Base-by-base conservation (phyloP, 768 basidiomycete species). In the Macrolepiota albuminosa region DNA sequence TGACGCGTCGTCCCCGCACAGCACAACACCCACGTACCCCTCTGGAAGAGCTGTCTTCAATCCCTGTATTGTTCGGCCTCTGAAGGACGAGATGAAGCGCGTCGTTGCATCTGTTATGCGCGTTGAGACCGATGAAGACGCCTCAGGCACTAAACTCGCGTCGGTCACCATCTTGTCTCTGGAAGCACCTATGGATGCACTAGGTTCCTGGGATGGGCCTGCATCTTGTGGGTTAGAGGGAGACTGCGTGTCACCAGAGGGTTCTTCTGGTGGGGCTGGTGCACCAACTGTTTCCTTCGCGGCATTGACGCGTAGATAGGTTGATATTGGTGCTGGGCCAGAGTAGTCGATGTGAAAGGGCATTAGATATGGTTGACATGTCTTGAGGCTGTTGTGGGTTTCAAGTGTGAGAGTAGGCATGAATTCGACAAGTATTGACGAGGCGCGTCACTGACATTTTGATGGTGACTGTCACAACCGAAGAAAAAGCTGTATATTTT, bases 331-430 rank as follows among this genome's bases (percentile, higher is more conserved):
- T 1, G 91, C 91, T 21, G 80, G 79, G 0, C 92, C 92, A 10
- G 80, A 76, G 70, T 91, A 84, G 13, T 78, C 72, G 50, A 93
- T 85, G 64, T 88, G 84, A 63, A 95, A 94, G 5, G 92, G 92
- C 89, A 95, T 91, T 34, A 95, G 78, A 67, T 86, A 80, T 1
- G 89, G 90, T 2, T 73, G 75, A 50, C 82, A 84, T 69, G 63
- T 59, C n/a, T 61, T 43, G 8, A 65, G 56, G 26, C 49, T 53
- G 47, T 53, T 42, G 13, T 6, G 40, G 18, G 53, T 60, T 24
- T 59, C 18, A 3, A 64, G 48, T n/a, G 58, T 42, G 2, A 64
- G 47, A 51, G 60, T 59, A 4, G 60, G 24, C 63, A 64, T 64
- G 33, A 24, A 13, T 0, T 33, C 7, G n/a, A 43, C 34, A 42